Percentiles rank a stretch among this genome's conserved stretches.
Conservation (phyloP, 2,329 filamentous ascomycete species). For the Purpureocillium lavendulum region DNA sequence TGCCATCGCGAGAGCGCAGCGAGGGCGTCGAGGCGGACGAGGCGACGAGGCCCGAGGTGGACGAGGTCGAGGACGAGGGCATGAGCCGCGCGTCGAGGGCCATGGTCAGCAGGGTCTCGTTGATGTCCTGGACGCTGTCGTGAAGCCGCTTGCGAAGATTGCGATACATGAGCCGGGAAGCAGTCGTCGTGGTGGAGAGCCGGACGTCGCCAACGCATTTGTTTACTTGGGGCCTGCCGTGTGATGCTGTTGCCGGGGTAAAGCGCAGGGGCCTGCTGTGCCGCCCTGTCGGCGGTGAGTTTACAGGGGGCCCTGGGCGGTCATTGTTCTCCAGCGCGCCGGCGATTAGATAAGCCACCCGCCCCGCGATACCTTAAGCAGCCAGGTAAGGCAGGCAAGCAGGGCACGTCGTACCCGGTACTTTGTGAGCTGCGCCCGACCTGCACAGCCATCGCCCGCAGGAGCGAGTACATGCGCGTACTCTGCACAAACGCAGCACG, state of each 20-base stretch:
- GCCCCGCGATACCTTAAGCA: too few relatives aligned
- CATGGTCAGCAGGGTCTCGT: slow-evolving; percentile 31
- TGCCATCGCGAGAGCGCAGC: slow-evolving; percentile 62
- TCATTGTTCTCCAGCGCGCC: too few relatives aligned
- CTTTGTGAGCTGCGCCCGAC: too few relatives aligned
- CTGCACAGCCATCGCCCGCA: too few relatives aligned
- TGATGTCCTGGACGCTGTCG: slow-evolving; percentile 29
- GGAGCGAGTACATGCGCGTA: not conserved
- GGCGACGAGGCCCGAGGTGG: slow-evolving; percentile 24
- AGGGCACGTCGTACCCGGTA: too few relatives aligned
- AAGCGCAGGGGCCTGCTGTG: slow-evolving; percentile 12
- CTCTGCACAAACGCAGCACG: too few relatives aligned
- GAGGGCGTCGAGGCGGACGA: slow-evolving; percentile 75
- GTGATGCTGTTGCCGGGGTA: slow-evolving; percentile 23
- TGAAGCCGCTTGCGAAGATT: slow-evolving; percentile 31
- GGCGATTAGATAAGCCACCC: not conserved
- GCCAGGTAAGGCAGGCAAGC: too few relatives aligned
- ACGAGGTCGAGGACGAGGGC: slow-evolving; percentile 29
- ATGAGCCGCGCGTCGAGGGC: slow-evolving; percentile 36
- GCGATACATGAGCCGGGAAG: slow-evolving; percentile 23
- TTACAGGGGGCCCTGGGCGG: not conserved
- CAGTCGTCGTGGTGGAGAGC: not conserved
- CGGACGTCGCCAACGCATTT: slow-evolving; percentile 11
- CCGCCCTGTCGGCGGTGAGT: too few relatives aligned
- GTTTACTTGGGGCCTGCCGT: slow-evolving; percentile 21